Evolutionary conservation across 257 asterid genomes (phyloP).

Genomic region (Plantago ovata): DNA sequence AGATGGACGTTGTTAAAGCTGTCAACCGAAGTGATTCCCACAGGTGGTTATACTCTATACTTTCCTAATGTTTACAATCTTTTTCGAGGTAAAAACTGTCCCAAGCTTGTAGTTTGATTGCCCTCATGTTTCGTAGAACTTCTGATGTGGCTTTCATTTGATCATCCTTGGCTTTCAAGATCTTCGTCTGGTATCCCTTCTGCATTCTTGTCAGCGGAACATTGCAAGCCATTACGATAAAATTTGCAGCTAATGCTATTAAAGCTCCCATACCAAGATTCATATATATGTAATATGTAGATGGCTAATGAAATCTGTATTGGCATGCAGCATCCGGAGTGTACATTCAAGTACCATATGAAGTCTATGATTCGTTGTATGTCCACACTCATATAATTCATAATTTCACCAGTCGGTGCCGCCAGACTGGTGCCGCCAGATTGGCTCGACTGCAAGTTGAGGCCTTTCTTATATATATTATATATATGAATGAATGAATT

Average conservation of each 20-base stretch:
- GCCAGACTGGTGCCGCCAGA: too few species aligned
- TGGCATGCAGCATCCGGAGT: slow-evolving; percentile 93
- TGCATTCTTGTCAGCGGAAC: slow-evolving; percentile 65
- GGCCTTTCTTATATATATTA: slow-evolving; percentile 90
- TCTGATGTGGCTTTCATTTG: slow-evolving; percentile 94
- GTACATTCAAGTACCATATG: slow-evolving; percentile 71
- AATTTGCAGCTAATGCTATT: slow-evolving; percentile 64
- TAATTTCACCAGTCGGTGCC: slow-evolving; percentile 83
- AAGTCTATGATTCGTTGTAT: slow-evolving; percentile 83
- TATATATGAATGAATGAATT: too few species aligned
- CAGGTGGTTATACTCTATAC: slow-evolving; percentile 65
- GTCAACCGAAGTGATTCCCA: slow-evolving; percentile 67
- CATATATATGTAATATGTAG: slow-evolving; percentile 55
- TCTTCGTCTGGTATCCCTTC: slow-evolving; percentile 61
- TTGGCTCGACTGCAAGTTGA: slow-evolving; percentile 65
- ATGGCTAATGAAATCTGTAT: slow-evolving; percentile 76
- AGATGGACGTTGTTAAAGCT: slow-evolving; percentile 58
- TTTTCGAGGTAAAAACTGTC: slow-evolving; percentile 56
- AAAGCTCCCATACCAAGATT: slow-evolving; percentile 75
- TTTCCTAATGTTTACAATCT: slow-evolving; percentile 45
- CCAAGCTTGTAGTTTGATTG: slow-evolving; percentile 93
- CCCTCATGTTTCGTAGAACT: slow-evolving; percentile 73
- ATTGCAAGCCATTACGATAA: slow-evolving; percentile 64
- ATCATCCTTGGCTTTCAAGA: slow-evolving; percentile 87
- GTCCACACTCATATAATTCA: slow-evolving; percentile 87